Base-by-base conservation (phyloP, 2,329 filamentous ascomycete genomes). In the Cercospora janseana region DNA sequence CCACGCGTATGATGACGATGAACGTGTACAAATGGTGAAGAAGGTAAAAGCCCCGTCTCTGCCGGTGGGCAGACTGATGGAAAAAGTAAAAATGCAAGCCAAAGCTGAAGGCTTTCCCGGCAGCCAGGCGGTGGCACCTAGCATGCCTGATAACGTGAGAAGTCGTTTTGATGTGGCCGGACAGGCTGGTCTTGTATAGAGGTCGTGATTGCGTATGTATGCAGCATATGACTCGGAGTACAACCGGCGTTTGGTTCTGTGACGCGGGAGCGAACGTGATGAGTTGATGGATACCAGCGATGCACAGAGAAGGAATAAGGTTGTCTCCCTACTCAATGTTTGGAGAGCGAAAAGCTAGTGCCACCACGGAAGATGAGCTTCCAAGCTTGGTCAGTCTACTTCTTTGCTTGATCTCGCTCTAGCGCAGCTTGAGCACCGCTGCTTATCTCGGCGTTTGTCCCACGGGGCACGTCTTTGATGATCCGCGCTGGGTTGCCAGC, bases 401-500 rank as follows among this genome's bases (percentile, higher is more conserved):
- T 8, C 13, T 28, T 13, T 15, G 20, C 29, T 21, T 32, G n/a
- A 16, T 49, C 46, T 12, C 12, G 23, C 20, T 43, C 37, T 1
- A 49, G 46, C 12, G 46, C 46, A n/a, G 37, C 46, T 5, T 59
- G 26, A 23, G 65, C 65, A 42, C 63, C 65, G 46, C 60, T 66
- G 2, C 60, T 63, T 21, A 52, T 40, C 24, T 56, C 63, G 7
- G 52, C 60, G 15, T 65, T 55, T 1, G 63, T 66, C 3, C 55
- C 55, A 23, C 61, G 48, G 3, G 63, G 63, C 1, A 57, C 63
- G 37, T 66, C 60, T 37, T 56, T 60, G 43, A 87, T 67, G 12
- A 86, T 68, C 41, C 74, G 76, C 8, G 83, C 85, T 28, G 85
- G 85, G 59, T 87, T 88, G 0, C 85, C 85, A 13, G 75, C 83